Percentiles rank a stretch among this genome's conserved stretches.
Evolutionary conservation across 352 stramenopile genomes (phyloP).

Genomic region (Pythium graminicola): DNA sequence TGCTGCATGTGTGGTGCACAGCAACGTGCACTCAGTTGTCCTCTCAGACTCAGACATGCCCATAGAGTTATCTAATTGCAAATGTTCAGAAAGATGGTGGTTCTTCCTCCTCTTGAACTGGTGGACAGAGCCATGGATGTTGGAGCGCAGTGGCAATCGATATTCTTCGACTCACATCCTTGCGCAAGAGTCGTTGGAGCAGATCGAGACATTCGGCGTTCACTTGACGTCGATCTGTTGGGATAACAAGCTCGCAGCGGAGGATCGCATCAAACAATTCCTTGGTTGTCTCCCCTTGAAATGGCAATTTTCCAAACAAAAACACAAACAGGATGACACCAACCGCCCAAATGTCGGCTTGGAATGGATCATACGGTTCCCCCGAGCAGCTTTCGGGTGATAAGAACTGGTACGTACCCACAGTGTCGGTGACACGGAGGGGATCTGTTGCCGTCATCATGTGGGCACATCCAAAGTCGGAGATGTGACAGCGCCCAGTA

Average conservation of each 20-base stretch:
- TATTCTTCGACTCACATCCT: conserved; percentile 46
- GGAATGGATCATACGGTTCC: conserved; percentile 76
- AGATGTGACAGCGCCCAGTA: conserved; percentile 71
- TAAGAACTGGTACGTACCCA: conserved; percentile 88
- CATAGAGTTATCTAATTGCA: background rate
- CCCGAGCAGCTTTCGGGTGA: conserved; percentile 84
- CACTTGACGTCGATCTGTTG: conserved; percentile 17
- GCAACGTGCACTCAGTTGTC: too few relatives aligned
- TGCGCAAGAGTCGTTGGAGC: conserved; percentile 42
- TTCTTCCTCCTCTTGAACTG: conserved; percentile 41
- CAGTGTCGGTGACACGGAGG: conserved; percentile 59
- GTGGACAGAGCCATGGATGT: conserved; percentile 52
- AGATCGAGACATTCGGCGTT: conserved; percentile 36
- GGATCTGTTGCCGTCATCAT: background rate
- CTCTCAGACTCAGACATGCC: background rate
- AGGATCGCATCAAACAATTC: conserved; percentile 79
- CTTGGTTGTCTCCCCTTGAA: conserved; percentile 58
- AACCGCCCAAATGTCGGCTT: conserved; percentile 81
- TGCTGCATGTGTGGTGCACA: too few relatives aligned
- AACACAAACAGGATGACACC: conserved; percentile 85
- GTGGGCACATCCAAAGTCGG: conserved; percentile 85
- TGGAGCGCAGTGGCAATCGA: conserved; percentile 39
- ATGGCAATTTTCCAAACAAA: conserved; percentile 75
- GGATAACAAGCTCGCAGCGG: conserved; percentile 34
- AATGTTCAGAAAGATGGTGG: conserved; percentile 56